These are phyloP conservation scores for Cutaneotrichosporon sp. DNA, from an alignment of 1,284 basidiomycete genomes.

Conservation along the genomic window DNA sequence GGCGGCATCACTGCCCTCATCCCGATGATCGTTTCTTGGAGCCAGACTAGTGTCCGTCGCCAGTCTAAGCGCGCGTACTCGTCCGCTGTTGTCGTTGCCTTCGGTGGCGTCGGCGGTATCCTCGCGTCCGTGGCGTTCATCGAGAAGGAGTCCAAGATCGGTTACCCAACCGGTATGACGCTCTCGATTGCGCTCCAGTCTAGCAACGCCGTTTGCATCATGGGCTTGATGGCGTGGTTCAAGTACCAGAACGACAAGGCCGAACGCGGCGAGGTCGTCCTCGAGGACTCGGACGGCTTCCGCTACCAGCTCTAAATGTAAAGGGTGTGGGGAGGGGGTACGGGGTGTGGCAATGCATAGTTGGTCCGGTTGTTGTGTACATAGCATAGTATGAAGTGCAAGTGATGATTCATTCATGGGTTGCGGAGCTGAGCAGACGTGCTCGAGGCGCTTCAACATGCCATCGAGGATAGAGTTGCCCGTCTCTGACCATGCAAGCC, in stretches of 20 bases:
- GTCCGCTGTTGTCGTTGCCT: slow-evolving; percentile 49
- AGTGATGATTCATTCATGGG: too few relatives aligned
- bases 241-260: slow-evolving; percentile 20
- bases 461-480: too few relatives aligned
- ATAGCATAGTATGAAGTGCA: too few relatives aligned
- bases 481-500: too few relatives aligned
- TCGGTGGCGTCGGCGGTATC: slow-evolving; percentile 55
- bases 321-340: too few relatives aligned
- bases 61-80: slow-evolving; percentile 50
- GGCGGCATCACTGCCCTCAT: slow-evolving; percentile 42
- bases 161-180: slow-evolving; percentile 23
- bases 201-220: background rate
- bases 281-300: slow-evolving; percentile 17
- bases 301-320: slow-evolving; percentile 17
- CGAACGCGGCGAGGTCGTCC: slow-evolving; percentile 16
- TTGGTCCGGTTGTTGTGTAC: too few relatives aligned
- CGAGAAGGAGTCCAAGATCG: slow-evolving; percentile 6
- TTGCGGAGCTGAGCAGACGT: too few relatives aligned
- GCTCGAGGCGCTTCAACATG: too few relatives aligned
- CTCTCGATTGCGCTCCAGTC: slow-evolving; percentile 13
- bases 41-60: slow-evolving; percentile 52
- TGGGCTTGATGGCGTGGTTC: slow-evolving; percentile 16
- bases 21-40: slow-evolving; percentile 45
- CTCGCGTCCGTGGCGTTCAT: slow-evolving; percentile 29
- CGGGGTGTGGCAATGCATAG: too few relatives aligned